A percentile compares a stretch with the other conserved stretches of the same genome.
Conservation (phyloP, 2,329 filamentous ascomycete genomes). For the Clonostachys rhizophaga region DNA sequence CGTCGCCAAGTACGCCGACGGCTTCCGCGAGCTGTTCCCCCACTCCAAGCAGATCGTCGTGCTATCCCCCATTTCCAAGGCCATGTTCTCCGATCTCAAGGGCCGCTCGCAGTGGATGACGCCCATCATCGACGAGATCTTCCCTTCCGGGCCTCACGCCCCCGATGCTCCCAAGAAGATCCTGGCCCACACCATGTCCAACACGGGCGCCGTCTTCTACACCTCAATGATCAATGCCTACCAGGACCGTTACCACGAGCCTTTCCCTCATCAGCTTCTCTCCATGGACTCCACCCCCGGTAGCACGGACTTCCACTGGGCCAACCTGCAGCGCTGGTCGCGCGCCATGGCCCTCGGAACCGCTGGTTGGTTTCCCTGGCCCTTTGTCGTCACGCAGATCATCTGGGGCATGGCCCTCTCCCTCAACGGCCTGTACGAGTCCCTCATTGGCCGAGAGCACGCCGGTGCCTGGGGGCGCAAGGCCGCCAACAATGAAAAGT, state of each 20-base stretch:
- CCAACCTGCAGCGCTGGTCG: slow-evolving; percentile 44
- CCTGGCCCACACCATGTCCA: slow-evolving; percentile 51
- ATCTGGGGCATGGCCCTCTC: slow-evolving; percentile 39
- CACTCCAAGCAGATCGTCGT: slow-evolving; percentile 43
- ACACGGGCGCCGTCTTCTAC: slow-evolving; percentile 50
- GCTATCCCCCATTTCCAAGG: slow-evolving; percentile 42
- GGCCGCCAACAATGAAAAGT: slow-evolving; percentile 27
- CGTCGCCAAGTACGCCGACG: slow-evolving; percentile 49
- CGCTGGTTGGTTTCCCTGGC: slow-evolving; percentile 40
- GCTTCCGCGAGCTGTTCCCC: slow-evolving; percentile 46
- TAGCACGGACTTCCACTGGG: slow-evolving; percentile 29
- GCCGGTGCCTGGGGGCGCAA: slow-evolving; percentile 31
- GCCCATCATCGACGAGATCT: slow-evolving; percentile 34
- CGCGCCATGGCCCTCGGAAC: slow-evolving; percentile 47
- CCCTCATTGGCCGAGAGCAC: slow-evolving; percentile 28
- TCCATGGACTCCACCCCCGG: slow-evolving; percentile 51
- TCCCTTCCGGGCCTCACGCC: slow-evolving; percentile 10
- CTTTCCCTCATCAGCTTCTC: slow-evolving; percentile 41
- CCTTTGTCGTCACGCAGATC: slow-evolving; percentile 38
- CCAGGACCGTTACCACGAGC: slow-evolving; percentile 22
- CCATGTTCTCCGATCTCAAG: slow-evolving; percentile 35
- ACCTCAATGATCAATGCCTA: slow-evolving; percentile 44
- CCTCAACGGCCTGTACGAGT: slow-evolving; percentile 23
- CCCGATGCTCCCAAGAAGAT: slow-evolving; percentile 19
- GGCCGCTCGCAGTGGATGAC: slow-evolving; percentile 38